Conservation (phyloP, 352 stramenopile genomes). For the Globisporangium paddicum region DNA sequence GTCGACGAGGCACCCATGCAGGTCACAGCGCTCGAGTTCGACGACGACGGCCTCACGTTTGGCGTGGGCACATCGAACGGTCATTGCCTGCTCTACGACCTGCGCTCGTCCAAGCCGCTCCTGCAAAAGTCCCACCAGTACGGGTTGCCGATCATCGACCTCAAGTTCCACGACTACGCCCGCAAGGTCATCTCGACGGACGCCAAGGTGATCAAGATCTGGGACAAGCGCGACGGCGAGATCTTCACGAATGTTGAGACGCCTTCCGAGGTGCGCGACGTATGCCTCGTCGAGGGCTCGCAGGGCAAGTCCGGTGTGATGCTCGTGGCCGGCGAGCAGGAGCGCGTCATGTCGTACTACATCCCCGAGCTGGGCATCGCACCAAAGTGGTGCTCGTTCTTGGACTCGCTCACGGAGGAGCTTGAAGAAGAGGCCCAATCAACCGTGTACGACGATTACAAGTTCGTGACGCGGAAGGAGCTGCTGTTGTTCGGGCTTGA, state of each 20-base stretch:
- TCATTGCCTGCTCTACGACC: slow-evolving; percentile 94
- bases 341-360: slow-evolving; percentile 98
- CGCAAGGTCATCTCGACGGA: slow-evolving; percentile 94
- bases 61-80: slow-evolving; percentile 93
- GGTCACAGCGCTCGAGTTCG: slow-evolving; percentile 94
- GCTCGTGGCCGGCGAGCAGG: slow-evolving; percentile 95
- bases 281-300: slow-evolving; percentile 91
- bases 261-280: slow-evolving; percentile 93
- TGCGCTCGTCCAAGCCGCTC: slow-evolving; percentile 92
- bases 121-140: slow-evolving; percentile 98
- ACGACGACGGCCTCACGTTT: slow-evolving; percentile 93
- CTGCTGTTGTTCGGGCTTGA: slow-evolving; percentile 95
- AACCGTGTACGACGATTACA: slow-evolving; percentile 99
- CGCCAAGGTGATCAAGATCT: slow-evolving; percentile 98
- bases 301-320: slow-evolving; percentile 94
- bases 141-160: slow-evolving; percentile 92
- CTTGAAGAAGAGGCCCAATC: slow-evolving; percentile 94
- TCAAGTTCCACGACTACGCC: slow-evolving; percentile 91
- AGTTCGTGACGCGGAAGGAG: slow-evolving; percentile 96
- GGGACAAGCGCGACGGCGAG: slow-evolving; percentile 87
- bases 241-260: slow-evolving; percentile 98
- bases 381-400: slow-evolving; percentile 98
- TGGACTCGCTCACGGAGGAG: slow-evolving; percentile 99
- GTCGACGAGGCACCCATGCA: slow-evolving; percentile 38
- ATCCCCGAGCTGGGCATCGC: slow-evolving; percentile 96